A percentile compares a stretch with the other conserved stretches of the same genome.
Evolutionary conservation across 1,284 basidiomycete genomes (phyloP).

Genomic region (Phellopilus nigrolimitatus): DNA sequence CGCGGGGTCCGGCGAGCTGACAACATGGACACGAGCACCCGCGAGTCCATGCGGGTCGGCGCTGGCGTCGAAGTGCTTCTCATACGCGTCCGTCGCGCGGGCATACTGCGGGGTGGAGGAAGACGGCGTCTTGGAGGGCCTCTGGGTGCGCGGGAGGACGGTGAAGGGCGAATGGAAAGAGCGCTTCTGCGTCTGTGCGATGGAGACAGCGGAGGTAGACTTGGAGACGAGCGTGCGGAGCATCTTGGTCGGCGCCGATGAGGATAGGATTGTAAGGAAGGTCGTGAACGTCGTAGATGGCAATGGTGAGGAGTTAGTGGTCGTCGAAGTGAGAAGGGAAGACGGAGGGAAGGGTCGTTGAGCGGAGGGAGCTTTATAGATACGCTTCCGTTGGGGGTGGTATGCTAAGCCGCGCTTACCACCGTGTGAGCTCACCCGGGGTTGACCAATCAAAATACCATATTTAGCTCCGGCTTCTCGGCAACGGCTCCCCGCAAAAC

Average conservation of each 20-base stretch:
- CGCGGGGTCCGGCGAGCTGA: conserved; percentile 58
- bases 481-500: too few species aligned
- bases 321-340: too few species aligned
- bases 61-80: conserved; percentile 48
- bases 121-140: conserved; percentile 32
- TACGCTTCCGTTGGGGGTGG: background rate
- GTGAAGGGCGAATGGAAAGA: conserved; percentile 59
- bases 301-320: too few species aligned
- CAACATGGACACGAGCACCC: conserved; percentile 56
- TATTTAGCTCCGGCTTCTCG: too few species aligned
- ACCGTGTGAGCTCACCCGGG: background rate
- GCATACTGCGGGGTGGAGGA: conserved; percentile 26
- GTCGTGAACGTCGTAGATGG: too few species aligned
- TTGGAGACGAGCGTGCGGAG: background rate
- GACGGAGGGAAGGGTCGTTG: background rate
- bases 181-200: conserved; percentile 27
- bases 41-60: conserved; percentile 35
- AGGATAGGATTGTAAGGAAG: background rate
- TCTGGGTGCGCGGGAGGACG: conserved; percentile 35
- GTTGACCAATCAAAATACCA: background rate
- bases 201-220: conserved; percentile 12
- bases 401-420: background rate
- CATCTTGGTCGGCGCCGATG: background rate
- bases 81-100: conserved; percentile 36
- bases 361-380: background rate